Evolutionary conservation across 2,329 filamentous ascomycete species (phyloP).

Genomic region (Venturia carpophila): DNA sequence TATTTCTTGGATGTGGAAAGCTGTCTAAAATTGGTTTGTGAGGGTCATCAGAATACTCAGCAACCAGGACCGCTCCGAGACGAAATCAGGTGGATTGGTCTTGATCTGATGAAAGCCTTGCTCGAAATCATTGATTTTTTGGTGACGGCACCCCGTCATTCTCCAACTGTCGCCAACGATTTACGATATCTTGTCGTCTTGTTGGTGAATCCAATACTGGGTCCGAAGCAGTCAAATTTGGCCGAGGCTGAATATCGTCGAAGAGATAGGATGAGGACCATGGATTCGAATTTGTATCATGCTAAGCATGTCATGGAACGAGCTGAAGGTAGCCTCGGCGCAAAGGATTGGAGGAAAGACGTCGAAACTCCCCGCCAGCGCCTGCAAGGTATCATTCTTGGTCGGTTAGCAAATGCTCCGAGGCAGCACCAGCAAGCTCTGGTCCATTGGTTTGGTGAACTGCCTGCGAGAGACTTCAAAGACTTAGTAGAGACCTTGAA

Average conservation of each 20-base stretch:
- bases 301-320: not conserved
- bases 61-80: not conserved
- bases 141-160: not conserved
- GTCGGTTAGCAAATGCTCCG: constrained; percentile 9
- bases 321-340: not conserved
- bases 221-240: not conserved
- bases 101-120: constrained; percentile 12
- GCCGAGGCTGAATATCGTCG: constrained; percentile 9
- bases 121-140: constrained; percentile 1
- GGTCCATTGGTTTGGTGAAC: constrained; percentile 5
- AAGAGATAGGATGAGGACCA: not conserved
- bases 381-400: not conserved
- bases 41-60: not conserved
- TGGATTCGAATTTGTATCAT: constrained; percentile 1
- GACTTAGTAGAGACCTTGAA: constrained; percentile 2
- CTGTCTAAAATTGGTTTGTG: constrained; percentile 3
- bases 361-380: not conserved
- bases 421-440: constrained; percentile 1
- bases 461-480: constrained; percentile 1
- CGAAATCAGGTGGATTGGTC: constrained; percentile 1
- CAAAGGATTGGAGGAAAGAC: not conserved
- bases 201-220: not conserved
- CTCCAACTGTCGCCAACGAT: not conserved
- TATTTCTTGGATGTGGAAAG: constrained; percentile 5
- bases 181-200: constrained; percentile 12